A percentile compares a stretch with the other conserved stretches of the same genome.
Evolutionary conservation across 2,329 filamentous ascomycete species (phyloP).

Genomic region (Trichophyton rubrum): DNA sequence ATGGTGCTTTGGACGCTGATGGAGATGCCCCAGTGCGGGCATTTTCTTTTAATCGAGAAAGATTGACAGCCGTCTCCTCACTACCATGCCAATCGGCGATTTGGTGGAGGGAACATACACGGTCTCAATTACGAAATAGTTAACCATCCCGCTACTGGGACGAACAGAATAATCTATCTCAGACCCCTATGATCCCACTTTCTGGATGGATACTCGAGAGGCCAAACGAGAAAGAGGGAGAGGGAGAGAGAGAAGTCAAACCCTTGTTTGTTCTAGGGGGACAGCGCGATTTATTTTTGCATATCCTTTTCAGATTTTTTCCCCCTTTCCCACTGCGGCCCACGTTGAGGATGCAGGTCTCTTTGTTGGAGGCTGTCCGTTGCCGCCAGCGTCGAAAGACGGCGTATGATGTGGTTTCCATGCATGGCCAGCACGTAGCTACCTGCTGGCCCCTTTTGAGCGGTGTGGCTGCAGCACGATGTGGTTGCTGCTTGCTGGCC

Average conservation of each 20-base stretch:
- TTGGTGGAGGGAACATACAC: not conserved
- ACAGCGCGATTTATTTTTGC: not conserved
- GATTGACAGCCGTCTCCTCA: not conserved
- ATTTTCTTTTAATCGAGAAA: not conserved
- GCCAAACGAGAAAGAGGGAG: too few species aligned
- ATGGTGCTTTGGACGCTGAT: too few species aligned
- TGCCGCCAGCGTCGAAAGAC: not conserved
- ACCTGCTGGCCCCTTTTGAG: not conserved
- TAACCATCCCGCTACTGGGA: not conserved
- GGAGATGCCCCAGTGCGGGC: not conserved
- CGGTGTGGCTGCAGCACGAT: not conserved
- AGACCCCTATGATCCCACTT: not conserved
- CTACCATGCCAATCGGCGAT: not conserved
- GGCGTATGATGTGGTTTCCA: not conserved
- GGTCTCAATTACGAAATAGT: not conserved
- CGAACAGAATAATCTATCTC: not conserved
- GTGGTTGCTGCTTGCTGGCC: too few species aligned
- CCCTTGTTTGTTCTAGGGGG: not conserved
- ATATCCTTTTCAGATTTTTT: not conserved
- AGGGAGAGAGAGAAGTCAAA: not conserved
- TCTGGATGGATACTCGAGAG: not conserved
- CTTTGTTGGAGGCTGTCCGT: not conserved
- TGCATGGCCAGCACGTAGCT: not conserved
- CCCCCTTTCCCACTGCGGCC: not conserved
- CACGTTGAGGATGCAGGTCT: not conserved